phyloP scores from a whole-genome alignment of 2,329 filamentous ascomycete species.

The Myrmaecium sp. region DNA sequence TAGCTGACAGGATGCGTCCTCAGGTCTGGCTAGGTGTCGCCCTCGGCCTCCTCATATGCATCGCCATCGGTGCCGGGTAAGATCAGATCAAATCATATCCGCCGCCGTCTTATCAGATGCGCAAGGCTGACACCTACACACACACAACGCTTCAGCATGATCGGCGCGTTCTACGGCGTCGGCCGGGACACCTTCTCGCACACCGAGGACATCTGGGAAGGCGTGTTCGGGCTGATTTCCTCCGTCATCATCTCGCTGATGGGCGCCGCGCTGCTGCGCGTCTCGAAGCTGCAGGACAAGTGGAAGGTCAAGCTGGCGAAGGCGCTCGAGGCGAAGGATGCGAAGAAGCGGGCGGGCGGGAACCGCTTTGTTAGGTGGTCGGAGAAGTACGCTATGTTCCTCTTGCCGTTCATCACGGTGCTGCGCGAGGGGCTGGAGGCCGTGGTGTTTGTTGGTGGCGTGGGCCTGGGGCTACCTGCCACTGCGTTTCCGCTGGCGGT shows the following conservation, averaged over 20 bases:
- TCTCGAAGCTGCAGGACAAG: conserved; percentile 71
- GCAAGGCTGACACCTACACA: too few relatives aligned
- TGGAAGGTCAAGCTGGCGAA: conserved; percentile 71
- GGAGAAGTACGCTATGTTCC: conserved; percentile 74
- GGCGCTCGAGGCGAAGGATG: conserved; percentile 42
- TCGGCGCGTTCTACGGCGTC: conserved; percentile 56
- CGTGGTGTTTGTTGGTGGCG: conserved; percentile 72
- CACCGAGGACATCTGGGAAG: conserved; percentile 67
- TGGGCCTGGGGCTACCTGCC: conserved; percentile 60
- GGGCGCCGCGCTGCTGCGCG: conserved; percentile 61
- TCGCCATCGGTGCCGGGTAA: conserved; percentile 40
- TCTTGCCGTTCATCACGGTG: conserved; percentile 76
- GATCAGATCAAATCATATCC: not conserved
- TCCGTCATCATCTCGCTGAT: conserved; percentile 67
- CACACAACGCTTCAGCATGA: conserved; percentile 41
- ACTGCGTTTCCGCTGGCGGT: conserved; percentile 63
- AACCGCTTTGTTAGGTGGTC: conserved; percentile 42
- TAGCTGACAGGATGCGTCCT: not conserved
- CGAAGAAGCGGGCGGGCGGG: conserved; percentile 18
- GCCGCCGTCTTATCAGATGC: not conserved
- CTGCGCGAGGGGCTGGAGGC: conserved; percentile 73
- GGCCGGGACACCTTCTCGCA: conserved; percentile 49
- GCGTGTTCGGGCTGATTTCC: conserved; percentile 58
- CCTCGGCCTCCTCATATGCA: conserved; percentile 45
- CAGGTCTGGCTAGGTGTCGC: conserved; percentile 53